phyloP scores from a whole-genome alignment of 2,329 filamentous ascomycete genomes.

The Fusarium compactum region DNA sequence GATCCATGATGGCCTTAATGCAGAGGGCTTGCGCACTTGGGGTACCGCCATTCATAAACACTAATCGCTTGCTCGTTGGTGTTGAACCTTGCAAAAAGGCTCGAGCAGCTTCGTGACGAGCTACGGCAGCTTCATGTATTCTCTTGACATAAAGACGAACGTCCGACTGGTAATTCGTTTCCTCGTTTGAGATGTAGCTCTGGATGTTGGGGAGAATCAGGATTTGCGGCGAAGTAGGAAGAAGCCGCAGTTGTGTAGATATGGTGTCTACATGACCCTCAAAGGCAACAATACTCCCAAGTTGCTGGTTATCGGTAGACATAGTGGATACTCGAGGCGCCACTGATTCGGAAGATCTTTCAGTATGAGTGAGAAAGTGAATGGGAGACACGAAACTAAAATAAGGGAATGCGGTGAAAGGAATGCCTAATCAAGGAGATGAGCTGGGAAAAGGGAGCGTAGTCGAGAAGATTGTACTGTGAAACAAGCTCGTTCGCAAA shows the following conservation, averaged over 20 bases:
- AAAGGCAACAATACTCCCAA: conserved; percentile 69
- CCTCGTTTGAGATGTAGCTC: conserved; percentile 57
- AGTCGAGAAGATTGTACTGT: conserved; percentile 23
- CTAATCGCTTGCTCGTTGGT: conserved; percentile 63
- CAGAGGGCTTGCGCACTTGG: conserved; percentile 66
- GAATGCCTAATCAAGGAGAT: conserved; percentile 25
- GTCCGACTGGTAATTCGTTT: conserved; percentile 48
- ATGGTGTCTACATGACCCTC: conserved; percentile 68
- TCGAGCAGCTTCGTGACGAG: conserved; percentile 62
- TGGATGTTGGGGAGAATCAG: conserved; percentile 67
- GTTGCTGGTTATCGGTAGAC: conserved; percentile 41
- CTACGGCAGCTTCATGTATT: conserved; percentile 63
- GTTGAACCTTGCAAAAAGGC: conserved; percentile 64
- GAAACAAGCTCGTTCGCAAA: conserved; percentile 22
- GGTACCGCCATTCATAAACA: conserved; percentile 71
- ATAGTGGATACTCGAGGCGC: conserved; percentile 40
- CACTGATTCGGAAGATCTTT: conserved; percentile 31
- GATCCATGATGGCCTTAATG: conserved; percentile 65
- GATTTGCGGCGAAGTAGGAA: conserved; percentile 70
- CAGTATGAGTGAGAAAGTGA: conserved; percentile 2
- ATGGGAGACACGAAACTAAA: conserved; percentile 12
- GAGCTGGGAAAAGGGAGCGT: conserved; percentile 28
- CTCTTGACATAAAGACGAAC: conserved; percentile 57
- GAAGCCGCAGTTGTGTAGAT: conserved; percentile 69
- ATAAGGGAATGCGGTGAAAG: conserved; percentile 23